phyloP scores from a whole-genome alignment of 257 asterid genomes.

The Leonotis leonurus region DNA sequence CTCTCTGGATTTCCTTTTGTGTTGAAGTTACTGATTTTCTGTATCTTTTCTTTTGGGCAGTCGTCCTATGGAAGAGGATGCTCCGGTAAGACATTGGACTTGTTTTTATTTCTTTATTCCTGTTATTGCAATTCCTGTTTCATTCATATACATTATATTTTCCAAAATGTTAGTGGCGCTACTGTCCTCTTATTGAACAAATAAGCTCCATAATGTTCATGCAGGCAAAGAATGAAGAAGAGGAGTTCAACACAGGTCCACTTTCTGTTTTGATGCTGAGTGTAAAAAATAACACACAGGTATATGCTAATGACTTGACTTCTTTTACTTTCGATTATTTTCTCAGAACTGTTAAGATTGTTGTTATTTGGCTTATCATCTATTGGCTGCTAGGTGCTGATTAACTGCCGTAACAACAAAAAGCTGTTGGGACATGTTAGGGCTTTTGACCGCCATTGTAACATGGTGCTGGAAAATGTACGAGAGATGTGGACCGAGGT shows the following conservation, averaged over 20 bases:
- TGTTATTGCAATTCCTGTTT: not conserved
- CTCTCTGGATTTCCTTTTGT: not conserved
- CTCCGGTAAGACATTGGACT: slow-evolving; percentile 43
- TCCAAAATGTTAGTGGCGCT: not conserved
- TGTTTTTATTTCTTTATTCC: not conserved
- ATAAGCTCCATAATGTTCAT: slow-evolving; percentile 2
- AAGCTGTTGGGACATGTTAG: slow-evolving; percentile 87
- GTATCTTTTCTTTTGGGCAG: slow-evolving; percentile 34
- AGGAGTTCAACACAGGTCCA: slow-evolving; percentile 97
- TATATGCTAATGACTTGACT: not conserved
- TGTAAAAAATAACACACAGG: slow-evolving; percentile 72
- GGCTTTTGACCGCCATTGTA: slow-evolving; percentile 89
- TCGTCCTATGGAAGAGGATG: slow-evolving; percentile 71
- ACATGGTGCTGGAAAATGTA: slow-evolving; percentile 90
- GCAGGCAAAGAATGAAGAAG: slow-evolving; percentile 76
- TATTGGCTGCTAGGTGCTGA: slow-evolving; percentile 47
- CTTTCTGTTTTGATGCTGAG: slow-evolving; percentile 74
- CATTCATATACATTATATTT: not conserved
- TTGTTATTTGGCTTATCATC: not conserved
- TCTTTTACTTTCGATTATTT: not conserved
- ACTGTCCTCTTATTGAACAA: not conserved
- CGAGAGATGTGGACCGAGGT: slow-evolving; percentile 99
- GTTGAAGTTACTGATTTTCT: slow-evolving; percentile 18
- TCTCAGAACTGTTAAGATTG: not conserved
- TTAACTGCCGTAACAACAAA: slow-evolving; percentile 82